phyloP scores from a whole-genome alignment of 2,329 filamentous ascomycete genomes.

The Alternaria infectoria region DNA sequence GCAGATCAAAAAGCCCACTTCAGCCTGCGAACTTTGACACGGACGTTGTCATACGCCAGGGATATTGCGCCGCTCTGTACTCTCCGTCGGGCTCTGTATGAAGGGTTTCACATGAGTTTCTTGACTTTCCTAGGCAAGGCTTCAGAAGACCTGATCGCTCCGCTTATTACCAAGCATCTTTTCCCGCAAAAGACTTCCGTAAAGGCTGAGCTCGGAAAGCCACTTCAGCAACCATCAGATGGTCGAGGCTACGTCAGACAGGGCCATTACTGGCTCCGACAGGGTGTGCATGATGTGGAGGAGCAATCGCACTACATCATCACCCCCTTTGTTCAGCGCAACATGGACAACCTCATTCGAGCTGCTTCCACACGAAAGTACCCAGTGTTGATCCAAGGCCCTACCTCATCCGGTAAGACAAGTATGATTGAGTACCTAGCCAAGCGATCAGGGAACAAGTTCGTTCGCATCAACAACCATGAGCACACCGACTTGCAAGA shows the following conservation, averaged over 20 bases:
- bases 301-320: conserved; percentile 92
- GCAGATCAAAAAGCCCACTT: conserved; percentile 97
- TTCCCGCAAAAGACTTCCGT: conserved; percentile 73
- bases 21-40: conserved; percentile 90
- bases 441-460: conserved; percentile 95
- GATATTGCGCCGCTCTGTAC: conserved; percentile 86
- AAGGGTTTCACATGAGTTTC: conserved; percentile 98
- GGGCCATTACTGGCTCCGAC: conserved; percentile 88
- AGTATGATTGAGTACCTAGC: conserved; percentile 99
- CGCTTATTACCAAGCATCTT: conserved; percentile 80
- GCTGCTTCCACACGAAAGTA: conserved; percentile 91
- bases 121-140: conserved; percentile 83
- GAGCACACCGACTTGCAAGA: conserved; percentile 98
- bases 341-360: conserved; percentile 90
- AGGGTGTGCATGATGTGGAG: conserved; percentile 70
- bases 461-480: conserved; percentile 99
- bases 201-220: conserved; percentile 76
- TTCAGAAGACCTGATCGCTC: conserved; percentile 79
- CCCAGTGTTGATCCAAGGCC: conserved; percentile 93
- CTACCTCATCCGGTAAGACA: conserved; percentile 96
- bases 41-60: conserved; percentile 85
- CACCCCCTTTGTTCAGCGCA: conserved; percentile 92
- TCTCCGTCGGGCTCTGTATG: conserved; percentile 82
- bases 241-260: conserved; percentile 81
- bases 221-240: conserved; percentile 78